Percentiles rank a stretch among this genome's conserved stretches.
Evolutionary conservation across 2,329 filamentous ascomycete genomes (phyloP).

Genomic region (Nannizziopsis arthrosporioides): DNA sequence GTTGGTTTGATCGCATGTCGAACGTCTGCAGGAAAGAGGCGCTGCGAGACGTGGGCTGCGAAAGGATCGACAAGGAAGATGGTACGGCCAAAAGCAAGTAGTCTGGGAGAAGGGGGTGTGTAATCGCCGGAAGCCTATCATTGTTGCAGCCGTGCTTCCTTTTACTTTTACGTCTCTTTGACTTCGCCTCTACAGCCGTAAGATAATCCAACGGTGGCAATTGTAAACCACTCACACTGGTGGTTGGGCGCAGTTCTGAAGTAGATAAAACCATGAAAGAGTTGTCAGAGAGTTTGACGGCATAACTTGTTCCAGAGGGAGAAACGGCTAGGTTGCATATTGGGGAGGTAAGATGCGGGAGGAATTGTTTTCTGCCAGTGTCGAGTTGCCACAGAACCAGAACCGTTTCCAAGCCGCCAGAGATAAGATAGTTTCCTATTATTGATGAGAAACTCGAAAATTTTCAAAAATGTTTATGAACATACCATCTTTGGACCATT

Average conservation of each 20-base stretch:
- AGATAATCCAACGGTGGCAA: constrained; percentile 22
- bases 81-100: constrained; percentile 57
- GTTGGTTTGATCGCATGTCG: constrained; percentile 66
- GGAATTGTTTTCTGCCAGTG: constrained; percentile 65
- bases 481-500: constrained; percentile 85
- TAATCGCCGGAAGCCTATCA: constrained; percentile 42
- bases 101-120: constrained; percentile 52
- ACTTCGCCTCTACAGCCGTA: background rate
- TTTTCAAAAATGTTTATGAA: constrained; percentile 2
- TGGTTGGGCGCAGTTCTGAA: constrained; percentile 70
- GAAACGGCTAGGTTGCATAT: constrained; percentile 81
- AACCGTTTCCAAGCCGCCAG: constrained; percentile 79
- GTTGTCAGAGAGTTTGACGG: constrained; percentile 79
- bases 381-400: constrained; percentile 89
- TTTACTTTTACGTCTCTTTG: constrained; percentile 12
- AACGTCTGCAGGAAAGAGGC: constrained; percentile 68
- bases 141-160: constrained; percentile 28
- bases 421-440: constrained; percentile 81
- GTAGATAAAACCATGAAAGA: constrained; percentile 84
- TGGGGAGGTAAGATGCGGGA: constrained; percentile 80
- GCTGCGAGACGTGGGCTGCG: constrained; percentile 28
- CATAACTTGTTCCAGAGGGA: constrained; percentile 66
- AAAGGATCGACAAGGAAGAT: constrained; percentile 37
- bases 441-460: background rate
- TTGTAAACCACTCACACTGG: constrained; percentile 76